phyloP scores from a whole-genome alignment of 2,329 filamentous ascomycete species.

The Karstenula rhodostoma region DNA sequence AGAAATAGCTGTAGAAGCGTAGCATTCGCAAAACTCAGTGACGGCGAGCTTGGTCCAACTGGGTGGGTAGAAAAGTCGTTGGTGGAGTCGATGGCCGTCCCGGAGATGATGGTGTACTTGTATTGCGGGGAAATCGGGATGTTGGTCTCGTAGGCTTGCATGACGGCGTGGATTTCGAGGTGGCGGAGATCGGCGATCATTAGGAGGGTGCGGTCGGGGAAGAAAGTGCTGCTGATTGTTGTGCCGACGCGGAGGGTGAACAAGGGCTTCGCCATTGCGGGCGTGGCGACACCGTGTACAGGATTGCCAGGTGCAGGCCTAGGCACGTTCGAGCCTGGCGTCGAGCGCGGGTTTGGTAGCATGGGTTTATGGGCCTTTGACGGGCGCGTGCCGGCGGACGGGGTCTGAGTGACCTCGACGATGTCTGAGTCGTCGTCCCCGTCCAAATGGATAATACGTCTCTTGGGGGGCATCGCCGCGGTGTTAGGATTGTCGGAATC shows the following conservation, averaged over 20 bases:
- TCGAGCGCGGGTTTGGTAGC: background rate
- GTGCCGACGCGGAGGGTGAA: background rate
- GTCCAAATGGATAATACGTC: background rate
- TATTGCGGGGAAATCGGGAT: background rate
- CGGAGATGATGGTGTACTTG: constrained; percentile 3
- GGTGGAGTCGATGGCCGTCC: background rate
- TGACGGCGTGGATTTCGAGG: background rate
- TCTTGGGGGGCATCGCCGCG: background rate
- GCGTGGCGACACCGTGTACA: background rate
- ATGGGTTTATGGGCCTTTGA: background rate
- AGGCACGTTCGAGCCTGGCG: background rate
- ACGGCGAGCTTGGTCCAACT: background rate
- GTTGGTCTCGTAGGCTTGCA: background rate
- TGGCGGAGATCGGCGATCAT: background rate
- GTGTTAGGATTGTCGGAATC: background rate
- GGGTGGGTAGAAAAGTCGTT: background rate
- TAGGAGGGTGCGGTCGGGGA: background rate
- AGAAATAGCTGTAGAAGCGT: constrained; percentile 8
- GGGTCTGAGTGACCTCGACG: background rate
- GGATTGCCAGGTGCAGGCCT: background rate
- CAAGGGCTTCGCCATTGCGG: background rate
- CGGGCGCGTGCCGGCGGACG: background rate
- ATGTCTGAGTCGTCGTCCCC: background rate
- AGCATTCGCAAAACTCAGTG: constrained; percentile 1
- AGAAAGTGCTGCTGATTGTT: background rate